Base-by-base conservation (phyloP, 345 rosid species). In the Moricandia arvensis region DNA sequence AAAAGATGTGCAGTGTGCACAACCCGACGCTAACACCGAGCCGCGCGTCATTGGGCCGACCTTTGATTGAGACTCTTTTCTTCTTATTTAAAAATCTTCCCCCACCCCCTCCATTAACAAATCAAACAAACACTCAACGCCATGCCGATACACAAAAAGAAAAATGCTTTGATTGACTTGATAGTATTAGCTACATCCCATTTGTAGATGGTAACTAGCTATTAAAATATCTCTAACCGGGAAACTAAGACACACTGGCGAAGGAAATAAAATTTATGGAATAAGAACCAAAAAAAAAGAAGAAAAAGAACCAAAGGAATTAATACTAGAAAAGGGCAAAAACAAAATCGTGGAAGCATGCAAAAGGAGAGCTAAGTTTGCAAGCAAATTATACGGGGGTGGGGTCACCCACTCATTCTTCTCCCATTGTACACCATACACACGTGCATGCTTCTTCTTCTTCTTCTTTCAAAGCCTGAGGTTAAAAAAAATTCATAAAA, bases 301-400 rank as follows among this genome's bases (percentile, higher is more conserved):
- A n/a, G n/a, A 21, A 21, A 21, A 21, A 2, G 24, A 21, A 21
- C 24, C 1, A 21, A 21, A 21, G 24, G 24, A 21, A 54, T 53
- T 13, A 51, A 41, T 77, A 66, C 73, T 59, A 72, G 41, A 72
- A 72, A 60, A 7, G 59, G 37, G 33, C 30, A 7, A 61, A 67
- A 78, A 73, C 81, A 78, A 73, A 78, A 78, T 78, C 51, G 86
- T 84, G 74, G 82, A 83, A 83, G 93, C 88, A 83, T 86, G 90
- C 88, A 79, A 75, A 72, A 81, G 85, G 79, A 69, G 71, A 85
- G 86, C 58, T 33, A 66, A 79, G 75, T 63, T 34, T 67, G 68
- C 88, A 87, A 86, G 92, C 86, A 85, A 82, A 79, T 81, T 72
- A 72, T 79, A 80, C 64, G 81, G 82, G 80, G 27, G 80, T 81